These are phyloP conservation scores for Leccinum olivaceopallidum DNA, from an alignment of 768 basidiomycete species.

Conservation along the genomic window DNA sequence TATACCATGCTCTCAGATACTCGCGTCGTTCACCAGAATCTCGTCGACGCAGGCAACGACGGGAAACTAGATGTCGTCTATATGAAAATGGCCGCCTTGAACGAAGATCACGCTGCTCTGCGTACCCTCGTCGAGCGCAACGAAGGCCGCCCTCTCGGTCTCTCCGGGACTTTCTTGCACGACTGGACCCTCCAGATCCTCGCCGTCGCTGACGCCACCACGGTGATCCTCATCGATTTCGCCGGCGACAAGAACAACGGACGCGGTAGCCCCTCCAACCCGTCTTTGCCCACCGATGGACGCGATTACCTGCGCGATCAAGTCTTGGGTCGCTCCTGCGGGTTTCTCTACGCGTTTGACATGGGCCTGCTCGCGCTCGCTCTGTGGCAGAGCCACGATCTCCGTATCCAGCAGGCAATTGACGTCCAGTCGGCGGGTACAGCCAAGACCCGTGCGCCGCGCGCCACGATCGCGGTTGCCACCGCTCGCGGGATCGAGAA, in stretches of 20 bases:
- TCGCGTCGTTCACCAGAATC: constrained; percentile 26
- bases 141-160: constrained; percentile 34
- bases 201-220: constrained; percentile 29
- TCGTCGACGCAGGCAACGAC: constrained; percentile 27
- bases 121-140: constrained; percentile 30
- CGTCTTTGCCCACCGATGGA: constrained; percentile 19
- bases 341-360: constrained; percentile 33
- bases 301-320: constrained; percentile 30
- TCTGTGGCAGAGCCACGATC: constrained; percentile 31
- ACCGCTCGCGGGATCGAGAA: constrained; percentile 1
- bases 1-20: constrained; percentile 1
- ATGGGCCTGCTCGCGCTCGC: constrained; percentile 32
- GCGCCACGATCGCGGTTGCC: constrained; percentile 20
- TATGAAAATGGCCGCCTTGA: constrained; percentile 22
- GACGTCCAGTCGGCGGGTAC: too few relatives aligned
- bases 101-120: constrained; percentile 24
- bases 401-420: too few relatives aligned
- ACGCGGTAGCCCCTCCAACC: constrained; percentile 27
- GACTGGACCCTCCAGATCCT: constrained; percentile 26
- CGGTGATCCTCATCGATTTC: constrained; percentile 31
- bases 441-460: constrained; percentile 17
- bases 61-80: constrained; percentile 19
- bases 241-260: constrained; percentile 33
- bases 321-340: constrained; percentile 29
- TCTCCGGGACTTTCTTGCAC: constrained; percentile 27